A percentile compares a stretch with the other conserved stretches of the same genome.
Conservation (phyloP, 768 basidiomycete species). For the Pseudohyphozyma bogoriensis region DNA sequence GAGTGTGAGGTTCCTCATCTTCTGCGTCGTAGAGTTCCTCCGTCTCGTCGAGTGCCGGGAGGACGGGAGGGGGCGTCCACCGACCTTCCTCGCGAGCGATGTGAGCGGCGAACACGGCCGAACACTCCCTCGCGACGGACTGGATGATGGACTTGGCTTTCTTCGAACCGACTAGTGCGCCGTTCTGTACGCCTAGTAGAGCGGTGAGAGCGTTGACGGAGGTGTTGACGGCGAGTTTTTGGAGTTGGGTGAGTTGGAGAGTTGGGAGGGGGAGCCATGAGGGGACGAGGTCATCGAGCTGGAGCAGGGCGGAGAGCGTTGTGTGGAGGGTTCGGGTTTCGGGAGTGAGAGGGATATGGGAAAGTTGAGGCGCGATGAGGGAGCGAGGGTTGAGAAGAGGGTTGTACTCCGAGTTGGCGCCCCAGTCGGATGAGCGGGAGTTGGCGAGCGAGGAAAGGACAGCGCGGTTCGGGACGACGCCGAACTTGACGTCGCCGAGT, state of each 20-base stretch:
- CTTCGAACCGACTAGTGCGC: conserved; percentile 50
- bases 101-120: conserved; percentile 47
- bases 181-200: conserved; percentile 67
- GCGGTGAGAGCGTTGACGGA: conserved; percentile 80
- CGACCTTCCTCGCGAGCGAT: conserved; percentile 27
- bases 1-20: too few species aligned
- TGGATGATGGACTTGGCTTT: conserved; percentile 45
- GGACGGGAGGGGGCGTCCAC: conserved; percentile 7
- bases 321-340: conserved; percentile 47
- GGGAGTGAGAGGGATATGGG: conserved; percentile 20
- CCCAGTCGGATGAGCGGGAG: conserved; percentile 2
- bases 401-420: conserved; percentile 9
- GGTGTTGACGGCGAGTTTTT: conserved; percentile 70
- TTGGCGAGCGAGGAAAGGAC: conserved; percentile 33
- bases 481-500: conserved; percentile 62
- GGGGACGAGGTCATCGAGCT: conserved; percentile 49
- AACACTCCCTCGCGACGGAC: conserved; percentile 62
- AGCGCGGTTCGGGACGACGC: conserved; percentile 58
- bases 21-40: conserved; percentile 29
- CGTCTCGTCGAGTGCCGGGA: too few species aligned
- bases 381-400: conserved; percentile 29
- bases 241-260: conserved; percentile 59
- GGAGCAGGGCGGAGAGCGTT: conserved; percentile 56
- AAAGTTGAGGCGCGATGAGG: conserved; percentile 18
- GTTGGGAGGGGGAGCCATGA: conserved; percentile 57